A percentile compares a stretch with the other conserved stretches of the same genome.
These are phyloP conservation scores for Spathaspora arborariae DNA, from an alignment of 805 yeast species.

Conservation along the genomic window DNA sequence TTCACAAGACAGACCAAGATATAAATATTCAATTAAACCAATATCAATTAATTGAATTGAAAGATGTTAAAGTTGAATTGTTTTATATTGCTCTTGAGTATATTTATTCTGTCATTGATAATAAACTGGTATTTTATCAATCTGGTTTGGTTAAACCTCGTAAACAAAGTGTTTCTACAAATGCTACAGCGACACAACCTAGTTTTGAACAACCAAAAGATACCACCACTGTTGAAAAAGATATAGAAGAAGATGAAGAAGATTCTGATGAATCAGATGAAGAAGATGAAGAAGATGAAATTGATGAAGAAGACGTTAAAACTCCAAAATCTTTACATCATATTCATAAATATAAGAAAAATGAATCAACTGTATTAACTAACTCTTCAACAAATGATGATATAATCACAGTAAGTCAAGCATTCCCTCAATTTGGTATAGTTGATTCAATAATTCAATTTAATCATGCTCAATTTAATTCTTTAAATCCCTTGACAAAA, in stretches of 20 bases:
- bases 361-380: not conserved
- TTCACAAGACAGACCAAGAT: slow-evolving; percentile 13
- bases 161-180: not conserved
- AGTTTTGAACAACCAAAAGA: too few species aligned
- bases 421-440: slow-evolving; percentile 38
- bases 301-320: not conserved
- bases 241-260: slow-evolving; percentile 4
- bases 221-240: slow-evolving; percentile 1
- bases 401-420: slow-evolving; percentile 32
- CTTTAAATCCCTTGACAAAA: slow-evolving; percentile 31
- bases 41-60: slow-evolving; percentile 15
- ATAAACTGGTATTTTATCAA: slow-evolving; percentile 16
- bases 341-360: not conserved
- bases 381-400: slow-evolving; percentile 15
- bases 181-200: not conserved
- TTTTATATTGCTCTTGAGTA: slow-evolving; percentile 24
- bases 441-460: slow-evolving; percentile 25
- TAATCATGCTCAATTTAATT: slow-evolving; percentile 32
- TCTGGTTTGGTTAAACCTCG: not conserved
- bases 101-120: slow-evolving; percentile 18
- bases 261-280: slow-evolving; percentile 6
- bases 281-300: slow-evolving; percentile 3
- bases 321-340: not conserved
- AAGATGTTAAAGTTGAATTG: slow-evolving; percentile 16
- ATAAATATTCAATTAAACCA: slow-evolving; percentile 22